Conservation (phyloP, 352 stramenopile species). For the Phytophthora colocasiae region DNA sequence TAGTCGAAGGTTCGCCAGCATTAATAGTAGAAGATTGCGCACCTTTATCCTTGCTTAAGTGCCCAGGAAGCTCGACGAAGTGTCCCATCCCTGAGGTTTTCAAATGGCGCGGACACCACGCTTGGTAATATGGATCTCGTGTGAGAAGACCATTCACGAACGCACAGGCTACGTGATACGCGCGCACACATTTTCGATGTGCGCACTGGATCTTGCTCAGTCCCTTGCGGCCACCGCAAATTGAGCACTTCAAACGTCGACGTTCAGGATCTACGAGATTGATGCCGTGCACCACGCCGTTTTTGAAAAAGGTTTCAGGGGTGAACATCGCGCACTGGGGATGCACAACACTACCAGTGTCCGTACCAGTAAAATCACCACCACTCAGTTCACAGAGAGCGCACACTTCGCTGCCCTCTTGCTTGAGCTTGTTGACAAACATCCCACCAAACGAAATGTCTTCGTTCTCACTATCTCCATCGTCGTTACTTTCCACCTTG, state of each 20-base stretch:
- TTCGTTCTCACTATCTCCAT: conserved; percentile 48
- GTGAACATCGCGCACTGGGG: conserved; percentile 87
- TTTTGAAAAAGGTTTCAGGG: conserved; percentile 83
- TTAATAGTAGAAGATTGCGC: neutral
- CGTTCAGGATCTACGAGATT: conserved; percentile 62
- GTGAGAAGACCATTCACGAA: conserved; percentile 77
- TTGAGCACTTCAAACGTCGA: conserved; percentile 56
- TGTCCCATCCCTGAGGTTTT: conserved; percentile 71
- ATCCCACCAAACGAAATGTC: conserved; percentile 74
- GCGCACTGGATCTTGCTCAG: conserved; percentile 87
- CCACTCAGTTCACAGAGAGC: conserved; percentile 77
- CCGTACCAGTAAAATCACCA: conserved; percentile 78
- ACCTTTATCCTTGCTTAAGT: conserved; percentile 51
- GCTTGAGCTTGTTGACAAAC: conserved; percentile 82
- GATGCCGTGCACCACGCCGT: conserved; percentile 70
- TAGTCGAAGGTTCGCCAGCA: conserved; percentile 11
- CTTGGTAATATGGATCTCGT: conserved; percentile 68
- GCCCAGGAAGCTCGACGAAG: conserved; percentile 70
- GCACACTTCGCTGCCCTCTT: conserved; percentile 74
- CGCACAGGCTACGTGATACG: conserved; percentile 79
- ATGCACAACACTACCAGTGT: conserved; percentile 68
- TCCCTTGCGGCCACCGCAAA: conserved; percentile 67
- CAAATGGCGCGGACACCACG: conserved; percentile 80
- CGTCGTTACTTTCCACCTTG: conserved; percentile 28
- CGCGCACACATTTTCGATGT: conserved; percentile 64